These are phyloP conservation scores for Halteria grandinella DNA, from an alignment of 73 alveolate genomes.

Conservation along the genomic window DNA sequence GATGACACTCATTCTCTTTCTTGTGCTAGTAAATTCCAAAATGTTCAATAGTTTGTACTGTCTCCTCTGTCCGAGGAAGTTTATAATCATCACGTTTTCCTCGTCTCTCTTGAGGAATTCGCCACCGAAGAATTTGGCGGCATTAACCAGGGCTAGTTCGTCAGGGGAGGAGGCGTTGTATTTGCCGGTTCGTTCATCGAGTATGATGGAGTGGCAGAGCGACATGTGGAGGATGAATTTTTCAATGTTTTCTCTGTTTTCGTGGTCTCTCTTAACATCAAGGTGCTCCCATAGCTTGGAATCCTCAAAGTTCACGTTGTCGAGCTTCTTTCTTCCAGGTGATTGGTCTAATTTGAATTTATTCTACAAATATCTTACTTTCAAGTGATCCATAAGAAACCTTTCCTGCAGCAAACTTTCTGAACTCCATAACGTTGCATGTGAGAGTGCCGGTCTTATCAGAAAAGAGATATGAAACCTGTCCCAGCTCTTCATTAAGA, in stretches of 20 bases:
- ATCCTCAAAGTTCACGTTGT: constrained; percentile 42
- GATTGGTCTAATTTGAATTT: not conserved
- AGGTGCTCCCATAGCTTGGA: not conserved
- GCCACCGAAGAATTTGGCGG: constrained; percentile 70
- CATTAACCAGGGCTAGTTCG: constrained; percentile 87
- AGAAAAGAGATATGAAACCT: constrained; percentile 81
- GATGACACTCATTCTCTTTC: constrained; percentile 93
- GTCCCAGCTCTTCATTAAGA: constrained; percentile 92
- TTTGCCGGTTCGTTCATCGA: constrained; percentile 64
- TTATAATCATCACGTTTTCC: constrained; percentile 56
- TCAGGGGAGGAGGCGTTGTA: constrained; percentile 90
- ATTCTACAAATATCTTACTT: not conserved
- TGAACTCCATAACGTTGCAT: constrained; percentile 88
- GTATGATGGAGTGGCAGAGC: constrained; percentile 77
- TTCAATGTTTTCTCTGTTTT: constrained; percentile 18
- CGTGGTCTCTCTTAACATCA: not conserved
- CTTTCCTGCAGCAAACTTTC: constrained; percentile 65
- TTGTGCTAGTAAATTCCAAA: constrained; percentile 84
- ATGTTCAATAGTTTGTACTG: constrained; percentile 76
- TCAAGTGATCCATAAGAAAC: constrained; percentile 53
- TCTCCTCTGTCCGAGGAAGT: constrained; percentile 58
- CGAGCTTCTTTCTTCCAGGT: not conserved
- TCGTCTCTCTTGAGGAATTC: constrained; percentile 61
- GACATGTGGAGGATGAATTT: constrained; percentile 53
- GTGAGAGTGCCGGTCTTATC: constrained; percentile 97